Percentiles rank a stretch among this genome's conserved stretches.
phyloP scores from a whole-genome alignment of 2,329 filamentous ascomycete species.

The Fusarium sp. region DNA sequence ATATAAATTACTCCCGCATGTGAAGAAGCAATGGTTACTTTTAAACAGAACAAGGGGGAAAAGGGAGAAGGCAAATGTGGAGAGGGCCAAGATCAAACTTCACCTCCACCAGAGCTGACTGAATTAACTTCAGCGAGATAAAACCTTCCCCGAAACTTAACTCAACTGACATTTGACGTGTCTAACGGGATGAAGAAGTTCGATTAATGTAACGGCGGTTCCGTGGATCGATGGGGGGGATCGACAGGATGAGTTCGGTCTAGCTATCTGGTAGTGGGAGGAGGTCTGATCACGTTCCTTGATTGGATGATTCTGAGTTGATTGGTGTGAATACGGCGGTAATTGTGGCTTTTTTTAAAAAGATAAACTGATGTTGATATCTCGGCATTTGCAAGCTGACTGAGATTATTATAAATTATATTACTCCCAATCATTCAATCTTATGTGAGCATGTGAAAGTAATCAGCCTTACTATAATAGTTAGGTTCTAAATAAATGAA shows the following conservation, averaged over 20 bases:
- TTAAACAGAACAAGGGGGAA: neutral
- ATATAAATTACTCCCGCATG: neutral
- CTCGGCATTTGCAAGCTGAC: neutral
- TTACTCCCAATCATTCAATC: neutral
- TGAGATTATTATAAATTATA: neutral
- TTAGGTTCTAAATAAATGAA: conserved; percentile 15
- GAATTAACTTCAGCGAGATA: neutral
- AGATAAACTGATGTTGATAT: neutral
- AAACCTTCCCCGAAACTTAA: neutral
- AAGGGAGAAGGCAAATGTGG: conserved; percentile 17
- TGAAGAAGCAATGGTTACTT: neutral
- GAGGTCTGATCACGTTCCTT: conserved; percentile 8
- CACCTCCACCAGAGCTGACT: neutral
- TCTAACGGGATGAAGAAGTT: conserved; percentile 26
- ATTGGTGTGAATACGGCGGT: conserved; percentile 12
- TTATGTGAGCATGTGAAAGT: too few species aligned
- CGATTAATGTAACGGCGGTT: conserved; percentile 8
- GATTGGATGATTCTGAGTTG: neutral
- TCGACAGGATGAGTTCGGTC: neutral
- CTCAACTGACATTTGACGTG: neutral
- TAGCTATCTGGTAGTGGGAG: conserved; percentile 11
- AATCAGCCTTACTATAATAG: neutral
- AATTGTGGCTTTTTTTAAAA: neutral
- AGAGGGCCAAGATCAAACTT: neutral
- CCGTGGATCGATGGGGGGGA: neutral